Percentiles rank a stretch among this genome's conserved stretches.
Evolutionary conservation across 495 filamentous ascomycete genomes (phyloP).

Genomic region (Filosporella fistucella): DNA sequence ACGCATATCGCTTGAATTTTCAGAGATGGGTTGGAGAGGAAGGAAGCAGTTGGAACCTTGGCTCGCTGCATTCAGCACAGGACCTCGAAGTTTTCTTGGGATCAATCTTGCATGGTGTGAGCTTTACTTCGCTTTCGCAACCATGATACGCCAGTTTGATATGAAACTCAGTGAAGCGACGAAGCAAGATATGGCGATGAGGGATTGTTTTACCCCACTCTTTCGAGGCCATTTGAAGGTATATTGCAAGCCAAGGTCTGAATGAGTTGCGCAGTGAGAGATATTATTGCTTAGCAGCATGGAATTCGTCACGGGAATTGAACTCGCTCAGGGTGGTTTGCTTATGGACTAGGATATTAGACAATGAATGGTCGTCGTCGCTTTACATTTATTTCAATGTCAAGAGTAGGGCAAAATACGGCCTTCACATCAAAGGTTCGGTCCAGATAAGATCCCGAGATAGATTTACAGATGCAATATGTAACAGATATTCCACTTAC

Average conservation of each 20-base stretch:
- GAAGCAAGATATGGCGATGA: slow-evolving; percentile 3
- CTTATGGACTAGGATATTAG: too few species aligned
- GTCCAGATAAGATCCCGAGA: too few species aligned
- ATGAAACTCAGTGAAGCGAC: slow-evolving; percentile 1
- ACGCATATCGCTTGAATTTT: slow-evolving; percentile 41
- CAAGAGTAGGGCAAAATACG: too few species aligned
- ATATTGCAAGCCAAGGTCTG: slow-evolving; percentile 3
- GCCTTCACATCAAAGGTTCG: too few species aligned
- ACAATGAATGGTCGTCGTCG: too few species aligned
- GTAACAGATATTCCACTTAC: too few species aligned
- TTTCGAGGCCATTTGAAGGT: slow-evolving; percentile 5
- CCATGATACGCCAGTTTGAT: slow-evolving; percentile 3
- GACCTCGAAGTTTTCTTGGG: slow-evolving; percentile 42
- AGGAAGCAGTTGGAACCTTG: slow-evolving; percentile 28
- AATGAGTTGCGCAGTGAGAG: too few species aligned
- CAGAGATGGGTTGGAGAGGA: slow-evolving; percentile 39
- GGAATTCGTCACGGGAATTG: too few species aligned
- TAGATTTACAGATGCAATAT: too few species aligned
- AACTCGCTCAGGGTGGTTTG: too few species aligned
- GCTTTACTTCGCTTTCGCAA: slow-evolving; percentile 31
- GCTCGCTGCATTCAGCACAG: slow-evolving; percentile 42
- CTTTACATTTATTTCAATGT: too few species aligned
- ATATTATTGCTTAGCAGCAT: too few species aligned
- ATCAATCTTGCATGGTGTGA: slow-evolving; percentile 41
- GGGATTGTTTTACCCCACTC: slow-evolving; percentile 15